A percentile compares a stretch with the other conserved stretches of the same genome.
These are phyloP conservation scores for Haplosporangium gracile DNA, from an alignment of 192 early-diverging fungal genomes.

Conservation along the genomic window DNA sequence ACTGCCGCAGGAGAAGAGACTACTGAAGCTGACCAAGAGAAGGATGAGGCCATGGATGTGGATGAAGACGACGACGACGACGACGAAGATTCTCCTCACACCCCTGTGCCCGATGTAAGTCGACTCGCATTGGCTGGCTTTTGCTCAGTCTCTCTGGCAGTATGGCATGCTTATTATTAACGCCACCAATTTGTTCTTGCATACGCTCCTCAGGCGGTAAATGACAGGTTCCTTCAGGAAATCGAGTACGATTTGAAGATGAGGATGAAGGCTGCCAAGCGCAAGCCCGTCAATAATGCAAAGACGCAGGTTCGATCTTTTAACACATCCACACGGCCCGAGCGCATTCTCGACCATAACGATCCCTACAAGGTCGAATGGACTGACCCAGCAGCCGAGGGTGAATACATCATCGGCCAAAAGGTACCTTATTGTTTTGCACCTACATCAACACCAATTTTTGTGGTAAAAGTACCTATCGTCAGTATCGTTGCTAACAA, in stretches of 20 bases:
- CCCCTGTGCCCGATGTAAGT: slow-evolving; percentile 21
- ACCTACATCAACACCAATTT: background rate
- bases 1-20: slow-evolving; percentile 1
- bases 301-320: slow-evolving; percentile 78
- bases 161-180: background rate
- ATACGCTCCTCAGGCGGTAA: slow-evolving; percentile 26
- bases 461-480: background rate
- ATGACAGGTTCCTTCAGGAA: slow-evolving; percentile 52
- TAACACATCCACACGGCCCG: slow-evolving; percentile 74
- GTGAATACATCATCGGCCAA: slow-evolving; percentile 68
- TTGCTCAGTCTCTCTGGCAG: background rate
- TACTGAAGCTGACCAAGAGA: slow-evolving; percentile 27
- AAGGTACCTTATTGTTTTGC: slow-evolving; percentile 61
- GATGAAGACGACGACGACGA: slow-evolving; percentile 45
- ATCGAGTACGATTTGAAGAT: slow-evolving; percentile 81
- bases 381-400: slow-evolving; percentile 67
- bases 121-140: background rate
- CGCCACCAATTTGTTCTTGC: background rate
- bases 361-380: slow-evolving; percentile 94
- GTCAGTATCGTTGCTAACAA: background rate
- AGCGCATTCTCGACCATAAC: slow-evolving; percentile 88
- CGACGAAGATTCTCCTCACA: slow-evolving; percentile 21
- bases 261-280: slow-evolving; percentile 85
- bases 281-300: slow-evolving; percentile 82
- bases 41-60: slow-evolving; percentile 40